Base-by-base conservation (phyloP, 1,284 basidiomycete species). In the Stereum hirsutum region DNA sequence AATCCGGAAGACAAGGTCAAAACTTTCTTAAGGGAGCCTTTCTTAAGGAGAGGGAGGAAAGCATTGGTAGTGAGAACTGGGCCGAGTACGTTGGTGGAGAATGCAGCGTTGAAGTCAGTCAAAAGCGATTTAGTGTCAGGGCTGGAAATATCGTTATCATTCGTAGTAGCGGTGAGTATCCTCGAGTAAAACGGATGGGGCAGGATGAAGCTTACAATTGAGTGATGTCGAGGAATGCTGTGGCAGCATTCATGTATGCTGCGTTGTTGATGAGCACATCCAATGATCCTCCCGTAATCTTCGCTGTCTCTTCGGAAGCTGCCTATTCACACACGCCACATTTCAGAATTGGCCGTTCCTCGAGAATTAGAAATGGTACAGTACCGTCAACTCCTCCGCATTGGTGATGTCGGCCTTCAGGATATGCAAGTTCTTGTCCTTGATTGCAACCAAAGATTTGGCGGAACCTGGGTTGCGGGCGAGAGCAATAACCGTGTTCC, bases 1-100 rank as follows among this genome's bases (percentile, higher is more conserved):
- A 59, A 20, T 6, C 54, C 61, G 27, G 53, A 58, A 45, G 52
- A 56, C 45, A 69, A 40, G 12, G 56, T 49, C 47, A 68, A 49
- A 30, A 69, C 60, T 47, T 64, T 68, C 53, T 67, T 66, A 17
- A 48, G 42, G 1, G 53, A 38, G 6, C 65, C 60, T 5, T 56
- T 57, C 17, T 54, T 54, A 12, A 71, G 54, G 19, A 72, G 60
- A 2, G 69, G 67, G 3, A 70, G 54, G 53, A 66, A 63, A 0
- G 57, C 56, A 46, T 65, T 62, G 45, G 57, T 65, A 32, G 57
- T 55, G 44, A 60, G 57, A 6, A 69, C 54, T 11, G 57, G 51
- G 14, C 66, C 65, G 32, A 68, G 44, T 25, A 63, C 60, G 49
- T 71, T 70, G 23, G 59, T 48, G 21, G 60, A 53, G 53, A 60